Evolutionary conservation across 495 filamentous ascomycete species (phyloP).

Genomic region (Trichoderma virens): DNA sequence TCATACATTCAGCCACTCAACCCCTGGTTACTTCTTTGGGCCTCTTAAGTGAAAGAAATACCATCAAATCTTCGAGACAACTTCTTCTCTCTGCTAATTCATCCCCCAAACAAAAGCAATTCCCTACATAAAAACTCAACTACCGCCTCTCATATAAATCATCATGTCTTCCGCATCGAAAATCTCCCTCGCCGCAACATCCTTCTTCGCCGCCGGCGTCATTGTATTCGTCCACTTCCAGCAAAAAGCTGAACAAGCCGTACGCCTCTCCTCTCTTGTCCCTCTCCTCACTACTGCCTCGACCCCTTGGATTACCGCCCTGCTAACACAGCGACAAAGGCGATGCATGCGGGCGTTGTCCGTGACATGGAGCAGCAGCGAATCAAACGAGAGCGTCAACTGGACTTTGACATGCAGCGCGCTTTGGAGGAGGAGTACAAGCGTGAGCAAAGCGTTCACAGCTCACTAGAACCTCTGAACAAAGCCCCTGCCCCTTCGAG

Average conservation of each 20-base stretch:
- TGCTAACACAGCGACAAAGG: constrained; percentile 38
- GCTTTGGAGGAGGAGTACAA: constrained; percentile 81
- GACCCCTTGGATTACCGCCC: not conserved
- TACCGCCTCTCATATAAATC: not conserved
- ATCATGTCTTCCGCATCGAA: constrained; percentile 86
- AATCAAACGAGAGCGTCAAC: constrained; percentile 76
- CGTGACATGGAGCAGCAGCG: constrained; percentile 92
- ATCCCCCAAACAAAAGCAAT: no score
- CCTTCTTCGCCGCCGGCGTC: constrained; percentile 64
- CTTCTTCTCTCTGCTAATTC: no score
- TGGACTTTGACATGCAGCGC: constrained; percentile 89
- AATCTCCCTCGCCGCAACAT: constrained; percentile 70
- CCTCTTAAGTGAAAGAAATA: no score
- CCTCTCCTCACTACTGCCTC: constrained; percentile 13
- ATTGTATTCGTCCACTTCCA: constrained; percentile 82
- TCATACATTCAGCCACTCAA: no score
- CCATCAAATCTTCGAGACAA: no score
- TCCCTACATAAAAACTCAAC: no score
- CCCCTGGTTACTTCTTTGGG: no score
- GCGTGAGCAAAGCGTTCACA: constrained; percentile 61
- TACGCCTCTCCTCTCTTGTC: constrained; percentile 30
- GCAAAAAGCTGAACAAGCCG: constrained; percentile 79
- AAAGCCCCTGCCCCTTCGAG: constrained; percentile 23
- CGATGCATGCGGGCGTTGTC: constrained; percentile 92
- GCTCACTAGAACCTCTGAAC: constrained; percentile 3